These are phyloP conservation scores for Pyrenula massariospora DNA, from an alignment of 495 filamentous ascomycete genomes.

Conservation along the genomic window DNA sequence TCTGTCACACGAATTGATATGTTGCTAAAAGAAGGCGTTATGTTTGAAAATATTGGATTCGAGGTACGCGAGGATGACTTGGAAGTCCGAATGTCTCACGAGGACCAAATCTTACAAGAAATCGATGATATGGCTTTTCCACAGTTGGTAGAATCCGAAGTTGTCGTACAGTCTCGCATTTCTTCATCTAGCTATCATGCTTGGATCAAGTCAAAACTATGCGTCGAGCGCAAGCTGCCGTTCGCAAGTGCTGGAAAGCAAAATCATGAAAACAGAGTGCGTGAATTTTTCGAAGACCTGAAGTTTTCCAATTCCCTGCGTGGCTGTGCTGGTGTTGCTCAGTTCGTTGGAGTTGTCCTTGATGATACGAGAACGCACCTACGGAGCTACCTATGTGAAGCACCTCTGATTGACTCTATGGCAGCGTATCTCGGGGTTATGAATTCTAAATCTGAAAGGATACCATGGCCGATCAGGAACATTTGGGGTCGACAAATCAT, in stretches of 20 bases:
- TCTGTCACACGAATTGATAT: not conserved
- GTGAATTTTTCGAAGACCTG: not conserved
- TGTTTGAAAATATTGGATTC: not conserved
- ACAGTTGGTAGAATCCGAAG: not conserved
- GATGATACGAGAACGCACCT: conserved; percentile 1
- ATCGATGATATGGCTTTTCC: not conserved
- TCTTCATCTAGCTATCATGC: not conserved
- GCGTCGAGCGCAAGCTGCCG: not conserved
- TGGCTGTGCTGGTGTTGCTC: not conserved
- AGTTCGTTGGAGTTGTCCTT: not conserved
- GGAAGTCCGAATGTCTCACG: not conserved
- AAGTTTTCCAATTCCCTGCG: not conserved
- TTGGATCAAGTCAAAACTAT: not conserved
- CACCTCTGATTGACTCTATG: not conserved
- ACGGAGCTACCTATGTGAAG: not conserved
- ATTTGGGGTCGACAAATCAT: not conserved
- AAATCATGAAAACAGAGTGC: not conserved
- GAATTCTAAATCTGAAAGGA: not conserved
- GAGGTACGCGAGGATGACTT: not conserved
- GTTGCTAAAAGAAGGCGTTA: not conserved
- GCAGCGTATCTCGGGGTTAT: not conserved
- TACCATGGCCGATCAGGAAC: not conserved
- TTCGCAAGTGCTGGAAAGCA: not conserved
- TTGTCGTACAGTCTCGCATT: not conserved
- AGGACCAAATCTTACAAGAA: not conserved